Conservation (phyloP, 306 rosid genomes). For the Crataegus laevigata region DNA sequence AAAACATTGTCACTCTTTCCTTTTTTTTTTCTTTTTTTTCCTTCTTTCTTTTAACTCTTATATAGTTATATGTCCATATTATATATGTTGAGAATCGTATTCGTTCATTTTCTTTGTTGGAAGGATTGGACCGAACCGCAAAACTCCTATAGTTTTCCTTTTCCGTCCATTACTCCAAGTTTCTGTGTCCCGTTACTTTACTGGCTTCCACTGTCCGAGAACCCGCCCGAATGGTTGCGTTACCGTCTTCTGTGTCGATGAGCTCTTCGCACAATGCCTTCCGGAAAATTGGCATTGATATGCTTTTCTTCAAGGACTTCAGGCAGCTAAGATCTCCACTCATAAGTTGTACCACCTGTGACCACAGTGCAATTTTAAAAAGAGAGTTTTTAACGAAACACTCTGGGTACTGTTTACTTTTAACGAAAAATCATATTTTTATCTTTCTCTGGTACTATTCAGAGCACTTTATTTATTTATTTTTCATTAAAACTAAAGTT, state of each 20-base stretch:
- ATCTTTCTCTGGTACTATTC: too few species aligned
- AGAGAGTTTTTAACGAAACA: too few species aligned
- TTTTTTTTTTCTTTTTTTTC: background rate
- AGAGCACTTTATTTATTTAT: too few species aligned
- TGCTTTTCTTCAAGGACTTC: slow-evolving; percentile 56
- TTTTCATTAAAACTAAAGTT: too few species aligned
- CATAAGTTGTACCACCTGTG: slow-evolving; percentile 63
- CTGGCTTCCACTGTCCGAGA: background rate
- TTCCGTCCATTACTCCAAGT: background rate
- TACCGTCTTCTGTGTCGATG: slow-evolving; percentile 25
- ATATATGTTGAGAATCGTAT: background rate
- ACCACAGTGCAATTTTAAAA: background rate
- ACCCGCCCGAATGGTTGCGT: background rate
- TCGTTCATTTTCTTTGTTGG: background rate
- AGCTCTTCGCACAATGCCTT: slow-evolving; percentile 57
- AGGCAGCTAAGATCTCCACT: slow-evolving; percentile 68
- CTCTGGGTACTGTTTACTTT: too few species aligned
- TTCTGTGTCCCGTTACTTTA: background rate
- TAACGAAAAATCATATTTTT: too few species aligned
- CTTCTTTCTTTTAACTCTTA: background rate
- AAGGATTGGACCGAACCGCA: background rate
- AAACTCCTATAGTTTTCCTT: background rate
- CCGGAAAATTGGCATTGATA: slow-evolving; percentile 40
- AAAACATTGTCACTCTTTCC: background rate
- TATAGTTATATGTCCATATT: background rate